A percentile compares a stretch with the other conserved stretches of the same genome.
These are phyloP conservation scores for Fremontodendron californicum DNA, from an alignment of 345 rosid genomes.

Conservation along the genomic window DNA sequence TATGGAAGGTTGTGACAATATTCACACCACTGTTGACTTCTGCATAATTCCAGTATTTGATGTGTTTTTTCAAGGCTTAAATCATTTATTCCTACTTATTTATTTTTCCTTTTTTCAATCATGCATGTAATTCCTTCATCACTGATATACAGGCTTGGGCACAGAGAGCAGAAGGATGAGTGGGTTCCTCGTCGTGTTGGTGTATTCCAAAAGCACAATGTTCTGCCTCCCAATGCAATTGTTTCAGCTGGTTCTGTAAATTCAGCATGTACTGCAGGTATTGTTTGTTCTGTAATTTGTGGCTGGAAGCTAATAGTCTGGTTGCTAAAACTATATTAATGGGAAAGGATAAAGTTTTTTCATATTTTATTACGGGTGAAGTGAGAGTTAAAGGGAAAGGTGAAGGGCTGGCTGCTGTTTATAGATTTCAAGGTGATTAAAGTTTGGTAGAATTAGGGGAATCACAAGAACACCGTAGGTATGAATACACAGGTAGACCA, in stretches of 20 bases:
- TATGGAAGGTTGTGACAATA: slow-evolving; percentile 80
- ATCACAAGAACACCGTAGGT: background rate
- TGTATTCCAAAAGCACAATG: slow-evolving; percentile 64
- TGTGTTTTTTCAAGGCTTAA: background rate
- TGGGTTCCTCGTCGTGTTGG: slow-evolving; percentile 93
- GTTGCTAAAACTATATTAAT: background rate
- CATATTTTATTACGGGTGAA: background rate
- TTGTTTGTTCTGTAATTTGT: slow-evolving; percentile 2
- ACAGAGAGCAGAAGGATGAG: slow-evolving; percentile 97
- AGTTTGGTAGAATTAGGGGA: background rate
- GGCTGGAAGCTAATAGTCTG: background rate
- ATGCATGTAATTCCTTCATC: slow-evolving; percentile 16
- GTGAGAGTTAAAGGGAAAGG: background rate
- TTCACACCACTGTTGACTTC: background rate
- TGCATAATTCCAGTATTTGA: background rate
- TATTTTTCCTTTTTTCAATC: background rate
- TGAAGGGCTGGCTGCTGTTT: background rate
- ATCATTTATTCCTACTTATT: background rate
- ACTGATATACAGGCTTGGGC: slow-evolving; percentile 72
- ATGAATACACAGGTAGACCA: background rate
- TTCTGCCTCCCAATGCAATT: slow-evolving; percentile 71
- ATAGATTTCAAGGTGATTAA: background rate
- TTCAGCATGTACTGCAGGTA: slow-evolving; percentile 95
- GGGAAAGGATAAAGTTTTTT: background rate
- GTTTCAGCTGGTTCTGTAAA: slow-evolving; percentile 79